phyloP scores from a whole-genome alignment of 2,329 filamentous ascomycete genomes.

The Calonectria honghensis region DNA sequence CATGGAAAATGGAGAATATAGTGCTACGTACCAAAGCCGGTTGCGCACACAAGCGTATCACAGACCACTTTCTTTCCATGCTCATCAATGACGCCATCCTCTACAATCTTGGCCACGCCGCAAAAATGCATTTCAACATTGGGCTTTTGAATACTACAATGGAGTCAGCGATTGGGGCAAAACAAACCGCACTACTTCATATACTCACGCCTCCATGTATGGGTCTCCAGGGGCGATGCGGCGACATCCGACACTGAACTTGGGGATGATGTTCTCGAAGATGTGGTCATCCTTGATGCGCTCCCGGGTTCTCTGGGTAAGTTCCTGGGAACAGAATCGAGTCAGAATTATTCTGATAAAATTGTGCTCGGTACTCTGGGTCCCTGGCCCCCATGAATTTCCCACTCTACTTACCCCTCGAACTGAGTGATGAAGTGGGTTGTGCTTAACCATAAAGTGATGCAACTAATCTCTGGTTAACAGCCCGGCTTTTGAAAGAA shows the following conservation, averaged over 20 bases:
- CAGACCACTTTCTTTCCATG: neutral
- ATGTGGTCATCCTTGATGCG: neutral
- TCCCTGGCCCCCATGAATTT: too few species aligned
- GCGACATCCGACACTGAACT: slow-evolving; percentile 13
- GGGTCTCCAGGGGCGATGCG: slow-evolving; percentile 8
- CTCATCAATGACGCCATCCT: slow-evolving; percentile 5
- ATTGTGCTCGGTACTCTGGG: neutral
- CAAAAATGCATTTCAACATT: slow-evolving; percentile 6
- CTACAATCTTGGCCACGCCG: neutral
- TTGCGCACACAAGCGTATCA: slow-evolving; percentile 14
- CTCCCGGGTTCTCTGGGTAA: neutral
- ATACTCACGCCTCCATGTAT: slow-evolving; percentile 5
- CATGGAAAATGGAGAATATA: neutral
- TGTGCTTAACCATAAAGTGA: slow-evolving; percentile 10
- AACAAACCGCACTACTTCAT: neutral
- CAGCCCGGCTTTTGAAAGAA: neutral
- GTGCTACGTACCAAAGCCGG: neutral
- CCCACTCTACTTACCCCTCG: neutral
- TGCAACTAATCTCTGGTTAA: neutral
- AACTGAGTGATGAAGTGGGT: neutral
- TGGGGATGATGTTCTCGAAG: neutral
- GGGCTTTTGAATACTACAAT: neutral
- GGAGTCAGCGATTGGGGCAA: neutral
- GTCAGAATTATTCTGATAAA: neutral
- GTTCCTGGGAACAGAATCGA: neutral